Percentiles rank a stretch among this genome's conserved stretches.
Conservation (phyloP, 805 yeast species). For the Saturnispora sanitii region DNA sequence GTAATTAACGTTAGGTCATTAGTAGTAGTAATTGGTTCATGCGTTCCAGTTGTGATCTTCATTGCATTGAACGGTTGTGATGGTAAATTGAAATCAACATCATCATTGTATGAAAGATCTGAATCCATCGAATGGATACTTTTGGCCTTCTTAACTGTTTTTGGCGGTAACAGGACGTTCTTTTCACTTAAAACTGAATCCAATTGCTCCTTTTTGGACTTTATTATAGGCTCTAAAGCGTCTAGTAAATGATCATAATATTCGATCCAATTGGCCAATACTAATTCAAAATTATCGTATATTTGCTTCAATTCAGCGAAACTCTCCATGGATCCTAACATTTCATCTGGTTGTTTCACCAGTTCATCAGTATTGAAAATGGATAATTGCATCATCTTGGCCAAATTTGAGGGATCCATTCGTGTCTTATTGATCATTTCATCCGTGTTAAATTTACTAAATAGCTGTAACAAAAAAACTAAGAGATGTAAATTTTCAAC, state of each 20-base stretch:
- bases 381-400: constrained; percentile 31
- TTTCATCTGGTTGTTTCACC: neutral
- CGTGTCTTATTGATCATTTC: constrained; percentile 23
- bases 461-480: constrained; percentile 22
- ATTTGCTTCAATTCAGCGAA: constrained; percentile 11
- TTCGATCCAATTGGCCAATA: constrained; percentile 23
- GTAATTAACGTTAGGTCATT: no score
- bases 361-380: constrained; percentile 27
- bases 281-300: constrained; percentile 22
- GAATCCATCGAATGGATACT: constrained; percentile 5
- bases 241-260: constrained; percentile 12
- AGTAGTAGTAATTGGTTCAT: neutral
- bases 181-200: constrained; percentile 14
- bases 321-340: constrained; percentile 11
- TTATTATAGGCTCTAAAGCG: constrained; percentile 10
- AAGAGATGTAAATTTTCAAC: constrained; percentile 25
- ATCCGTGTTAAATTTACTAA: constrained; percentile 18
- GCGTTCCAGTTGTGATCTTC: neutral
- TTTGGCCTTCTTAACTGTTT: constrained; percentile 1
- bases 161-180: constrained; percentile 1
- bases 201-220: constrained; percentile 7
- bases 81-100: neutral
- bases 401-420: constrained; percentile 29
- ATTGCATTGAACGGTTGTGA: neutral
- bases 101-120: constrained; percentile 6